Evolutionary conservation across 2,329 filamentous ascomycete genomes (phyloP).

Genomic region (Claviceps sp.): DNA sequence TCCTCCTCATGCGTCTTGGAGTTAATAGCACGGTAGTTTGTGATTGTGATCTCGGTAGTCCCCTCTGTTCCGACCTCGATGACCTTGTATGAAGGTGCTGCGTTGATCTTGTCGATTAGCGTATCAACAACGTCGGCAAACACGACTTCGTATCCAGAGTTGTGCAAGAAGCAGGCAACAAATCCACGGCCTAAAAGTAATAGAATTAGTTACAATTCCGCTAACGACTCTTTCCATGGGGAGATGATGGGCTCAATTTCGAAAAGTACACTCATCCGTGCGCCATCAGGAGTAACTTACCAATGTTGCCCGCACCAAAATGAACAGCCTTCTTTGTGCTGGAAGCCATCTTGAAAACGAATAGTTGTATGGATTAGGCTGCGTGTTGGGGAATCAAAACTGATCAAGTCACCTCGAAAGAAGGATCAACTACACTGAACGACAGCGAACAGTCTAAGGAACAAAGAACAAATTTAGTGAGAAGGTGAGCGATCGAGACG

Average conservation of each 20-base stretch:
- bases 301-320: slow-evolving; percentile 79
- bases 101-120: slow-evolving; percentile 69
- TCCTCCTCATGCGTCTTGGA: slow-evolving; percentile 73
- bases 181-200: slow-evolving; percentile 50
- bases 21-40: slow-evolving; percentile 96
- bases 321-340: slow-evolving; percentile 57
- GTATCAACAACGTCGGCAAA: slow-evolving; percentile 87
- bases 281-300: slow-evolving; percentile 23
- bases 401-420: too few relatives aligned
- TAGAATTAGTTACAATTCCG: neutral
- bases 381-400: neutral
- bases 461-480: neutral
- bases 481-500: neutral
- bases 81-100: slow-evolving; percentile 67
- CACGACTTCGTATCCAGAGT: slow-evolving; percentile 89
- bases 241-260: neutral
- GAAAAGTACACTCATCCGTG: neutral
- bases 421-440: neutral
- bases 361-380: neutral
- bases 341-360: slow-evolving; percentile 24
- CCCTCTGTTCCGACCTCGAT: slow-evolving; percentile 83
- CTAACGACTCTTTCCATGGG: neutral
- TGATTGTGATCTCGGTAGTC: slow-evolving; percentile 68
- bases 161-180: slow-evolving; percentile 82
- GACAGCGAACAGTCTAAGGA: neutral